Evolutionary conservation across 2,329 filamentous ascomycete species (phyloP).

Genomic region (Byssochlamys sp.): DNA sequence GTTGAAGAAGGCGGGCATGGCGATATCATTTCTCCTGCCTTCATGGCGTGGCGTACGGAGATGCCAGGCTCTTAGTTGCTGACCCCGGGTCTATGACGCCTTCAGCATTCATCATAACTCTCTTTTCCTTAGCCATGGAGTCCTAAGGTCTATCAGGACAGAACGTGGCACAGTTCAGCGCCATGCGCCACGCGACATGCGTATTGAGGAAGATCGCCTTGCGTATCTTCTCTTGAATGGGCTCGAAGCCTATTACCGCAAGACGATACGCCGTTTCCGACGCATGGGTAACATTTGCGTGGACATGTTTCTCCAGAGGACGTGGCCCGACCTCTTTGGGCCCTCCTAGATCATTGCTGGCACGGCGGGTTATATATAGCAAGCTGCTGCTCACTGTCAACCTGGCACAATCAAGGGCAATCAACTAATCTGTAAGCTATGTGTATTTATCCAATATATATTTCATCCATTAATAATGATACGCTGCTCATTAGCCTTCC

Average conservation of each 20-base stretch:
- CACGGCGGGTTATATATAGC: too few species aligned
- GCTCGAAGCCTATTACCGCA: too few species aligned
- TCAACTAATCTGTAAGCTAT: background rate
- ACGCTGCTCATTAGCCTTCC: background rate
- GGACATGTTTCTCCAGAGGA: too few species aligned
- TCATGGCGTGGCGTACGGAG: constrained; percentile 58
- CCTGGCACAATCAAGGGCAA: background rate
- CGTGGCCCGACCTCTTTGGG: too few species aligned
- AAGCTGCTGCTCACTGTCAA: background rate
- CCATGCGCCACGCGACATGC: too few species aligned
- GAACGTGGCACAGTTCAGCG: too few species aligned
- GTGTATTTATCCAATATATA: background rate
- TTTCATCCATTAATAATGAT: background rate
- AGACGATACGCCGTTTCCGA: too few species aligned
- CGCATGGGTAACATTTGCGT: too few species aligned
- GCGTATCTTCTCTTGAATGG: too few species aligned
- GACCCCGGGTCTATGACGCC: background rate
- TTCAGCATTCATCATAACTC: background rate
- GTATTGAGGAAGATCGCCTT: too few species aligned
- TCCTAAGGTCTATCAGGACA: too few species aligned
- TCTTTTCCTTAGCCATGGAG: background rate
- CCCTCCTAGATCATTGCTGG: too few species aligned
- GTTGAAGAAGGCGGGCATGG: constrained; percentile 67
- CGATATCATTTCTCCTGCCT: constrained; percentile 64
- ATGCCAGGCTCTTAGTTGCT: background rate